Percentiles rank a stretch among this genome's conserved stretches.
Evolutionary conservation across 2,329 filamentous ascomycete species (phyloP).

Genomic region (Leptoxyphium fumago): DNA sequence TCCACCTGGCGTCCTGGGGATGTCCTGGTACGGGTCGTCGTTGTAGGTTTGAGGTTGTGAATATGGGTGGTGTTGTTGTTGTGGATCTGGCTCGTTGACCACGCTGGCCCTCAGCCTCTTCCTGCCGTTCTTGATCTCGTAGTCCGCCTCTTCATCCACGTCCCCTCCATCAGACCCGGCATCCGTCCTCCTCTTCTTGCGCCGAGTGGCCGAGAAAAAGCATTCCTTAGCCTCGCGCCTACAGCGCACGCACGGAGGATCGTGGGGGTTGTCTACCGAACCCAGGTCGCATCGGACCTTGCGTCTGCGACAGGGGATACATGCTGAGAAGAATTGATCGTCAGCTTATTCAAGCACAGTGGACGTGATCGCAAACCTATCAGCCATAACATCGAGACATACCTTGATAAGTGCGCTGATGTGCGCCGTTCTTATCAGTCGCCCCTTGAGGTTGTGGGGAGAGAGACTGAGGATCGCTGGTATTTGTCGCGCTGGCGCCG

Average conservation of each 20-base stretch:
- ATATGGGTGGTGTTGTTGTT: too few relatives aligned
- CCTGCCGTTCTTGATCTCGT: constrained; percentile 57
- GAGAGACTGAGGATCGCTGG: too few relatives aligned
- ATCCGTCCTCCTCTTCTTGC: constrained; percentile 64
- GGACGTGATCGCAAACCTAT: background rate
- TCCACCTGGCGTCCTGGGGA: constrained; percentile 51
- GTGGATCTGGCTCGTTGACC: constrained; percentile 20
- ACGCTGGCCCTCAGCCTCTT: constrained; percentile 40
- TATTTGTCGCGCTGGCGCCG: too few relatives aligned
- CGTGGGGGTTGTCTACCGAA: constrained; percentile 82
- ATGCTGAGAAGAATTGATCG: constrained; percentile 20
- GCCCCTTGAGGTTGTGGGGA: too few relatives aligned
- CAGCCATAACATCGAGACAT: background rate
- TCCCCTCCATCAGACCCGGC: constrained; percentile 28
- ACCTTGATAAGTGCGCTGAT: constrained; percentile 12
- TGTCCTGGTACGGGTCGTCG: constrained; percentile 31
- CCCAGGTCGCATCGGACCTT: constrained; percentile 46
- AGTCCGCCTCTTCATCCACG: constrained; percentile 38
- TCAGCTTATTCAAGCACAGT: background rate
- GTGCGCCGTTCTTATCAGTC: constrained; percentile 2
- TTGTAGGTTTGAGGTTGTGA: background rate
- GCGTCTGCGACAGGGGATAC: constrained; percentile 41
- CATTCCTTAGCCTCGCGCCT: constrained; percentile 92
- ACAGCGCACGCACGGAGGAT: constrained; percentile 87
- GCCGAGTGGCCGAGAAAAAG: constrained; percentile 85